Conservation (phyloP, 176 grass and related monocot genomes). For the Phyllostachys edulis region DNA sequence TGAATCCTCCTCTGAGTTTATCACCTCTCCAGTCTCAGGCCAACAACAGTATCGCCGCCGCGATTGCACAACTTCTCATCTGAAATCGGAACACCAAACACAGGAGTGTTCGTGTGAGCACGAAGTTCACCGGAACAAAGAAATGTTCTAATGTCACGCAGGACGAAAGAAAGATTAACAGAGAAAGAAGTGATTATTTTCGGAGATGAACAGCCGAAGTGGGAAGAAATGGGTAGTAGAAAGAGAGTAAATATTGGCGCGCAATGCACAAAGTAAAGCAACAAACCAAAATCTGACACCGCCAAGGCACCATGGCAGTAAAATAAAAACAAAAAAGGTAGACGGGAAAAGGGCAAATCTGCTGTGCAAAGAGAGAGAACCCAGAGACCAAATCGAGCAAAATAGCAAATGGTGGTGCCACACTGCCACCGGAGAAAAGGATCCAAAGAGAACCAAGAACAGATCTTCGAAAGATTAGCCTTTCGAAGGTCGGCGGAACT, state of each 20-base stretch:
- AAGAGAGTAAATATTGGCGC: background rate
- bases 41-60: conserved; percentile 17
- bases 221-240: background rate
- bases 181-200: background rate
- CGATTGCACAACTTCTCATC: conserved; percentile 49
- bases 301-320: background rate
- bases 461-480: too few relatives aligned
- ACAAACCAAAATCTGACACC: conserved; percentile 17
- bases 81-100: conserved; percentile 20
- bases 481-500: too few relatives aligned
- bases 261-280: background rate
- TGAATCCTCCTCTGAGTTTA: background rate
- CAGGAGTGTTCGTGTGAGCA: conserved; percentile 20
- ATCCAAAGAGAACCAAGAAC: background rate
- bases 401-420: conserved; percentile 12
- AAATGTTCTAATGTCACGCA: background rate
- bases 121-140: background rate
- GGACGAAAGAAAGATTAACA: background rate
- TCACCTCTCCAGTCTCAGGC: conserved; percentile 15
- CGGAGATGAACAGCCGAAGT: background rate
- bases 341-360: conserved; percentile 25
- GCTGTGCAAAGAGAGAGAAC: background rate
- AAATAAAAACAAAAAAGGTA: background rate
- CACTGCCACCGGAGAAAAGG: background rate
- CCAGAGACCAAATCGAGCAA: conserved; percentile 15